These are phyloP conservation scores for Kitagawia praeruptora DNA, from an alignment of 129 eudicot genomes.

Conservation along the genomic window DNA sequence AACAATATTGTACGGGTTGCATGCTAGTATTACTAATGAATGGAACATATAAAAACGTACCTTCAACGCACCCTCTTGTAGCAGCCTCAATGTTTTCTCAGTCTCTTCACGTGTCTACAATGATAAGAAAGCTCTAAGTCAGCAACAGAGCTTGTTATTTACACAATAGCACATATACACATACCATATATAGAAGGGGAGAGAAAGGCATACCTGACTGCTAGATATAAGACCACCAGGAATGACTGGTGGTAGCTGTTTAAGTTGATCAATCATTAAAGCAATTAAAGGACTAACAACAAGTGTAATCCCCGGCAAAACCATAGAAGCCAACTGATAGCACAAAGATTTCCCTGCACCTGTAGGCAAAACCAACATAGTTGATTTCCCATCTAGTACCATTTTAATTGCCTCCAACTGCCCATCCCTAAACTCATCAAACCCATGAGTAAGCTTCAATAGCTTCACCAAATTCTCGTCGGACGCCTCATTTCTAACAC, in stretches of 20 bases:
- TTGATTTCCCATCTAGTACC: constrained; percentile 69
- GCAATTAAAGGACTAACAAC: constrained; percentile 90
- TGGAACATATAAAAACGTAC: constrained; percentile 19
- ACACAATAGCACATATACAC: background rate
- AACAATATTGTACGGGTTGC: too few relatives aligned
- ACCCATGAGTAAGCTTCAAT: constrained; percentile 72
- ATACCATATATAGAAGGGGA: background rate
- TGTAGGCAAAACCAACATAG: constrained; percentile 93
- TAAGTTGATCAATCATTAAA: constrained; percentile 93
- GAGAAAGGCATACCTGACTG: constrained; percentile 52
- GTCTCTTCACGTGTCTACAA: constrained; percentile 67
- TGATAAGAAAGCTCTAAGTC: constrained; percentile 16
- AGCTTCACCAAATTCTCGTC: constrained; percentile 67
- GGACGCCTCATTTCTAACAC: constrained; percentile 58
- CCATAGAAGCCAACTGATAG: constrained; percentile 83
- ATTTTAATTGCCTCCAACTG: constrained; percentile 75
- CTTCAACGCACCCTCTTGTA: constrained; percentile 73
- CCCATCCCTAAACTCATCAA: constrained; percentile 74
- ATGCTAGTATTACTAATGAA: background rate
- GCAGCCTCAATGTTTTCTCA: constrained; percentile 48
- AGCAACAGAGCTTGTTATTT: background rate
- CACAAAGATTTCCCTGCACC: constrained; percentile 96
- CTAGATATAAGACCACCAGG: constrained; percentile 72
- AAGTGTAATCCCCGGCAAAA: constrained; percentile 72
- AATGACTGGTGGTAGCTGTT: constrained; percentile 68